Percentiles rank a stretch among this genome's conserved stretches.
These are phyloP conservation scores for Sarocladiaceae sp. DNA, from an alignment of 2,329 filamentous ascomycete genomes.

Conservation along the genomic window DNA sequence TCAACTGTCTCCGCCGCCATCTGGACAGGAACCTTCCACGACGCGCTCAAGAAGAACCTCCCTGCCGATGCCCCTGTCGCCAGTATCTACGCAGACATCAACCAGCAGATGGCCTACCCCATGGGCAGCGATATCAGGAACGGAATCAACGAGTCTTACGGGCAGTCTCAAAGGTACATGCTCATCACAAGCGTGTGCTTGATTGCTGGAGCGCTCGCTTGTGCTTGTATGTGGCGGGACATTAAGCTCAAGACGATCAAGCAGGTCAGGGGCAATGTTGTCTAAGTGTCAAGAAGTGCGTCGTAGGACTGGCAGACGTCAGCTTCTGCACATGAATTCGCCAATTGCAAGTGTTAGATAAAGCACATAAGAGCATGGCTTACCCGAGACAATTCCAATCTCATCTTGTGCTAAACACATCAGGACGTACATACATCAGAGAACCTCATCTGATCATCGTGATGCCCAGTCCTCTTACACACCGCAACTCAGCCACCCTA, in stretches of 20 bases:
- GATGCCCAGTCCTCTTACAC: no score
- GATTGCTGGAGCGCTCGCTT: constrained; percentile 32
- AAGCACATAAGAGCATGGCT: no score
- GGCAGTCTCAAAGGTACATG: constrained; percentile 47
- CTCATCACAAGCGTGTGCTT: constrained; percentile 43
- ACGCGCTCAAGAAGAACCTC: constrained; percentile 44
- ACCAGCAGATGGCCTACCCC: constrained; percentile 50
- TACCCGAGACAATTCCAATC: no score
- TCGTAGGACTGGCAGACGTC: no score
- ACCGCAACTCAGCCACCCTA: no score
- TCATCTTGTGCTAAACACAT: no score
- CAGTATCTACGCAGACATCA: constrained; percentile 41
- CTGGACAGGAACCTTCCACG: constrained; percentile 57
- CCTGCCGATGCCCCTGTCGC: constrained; percentile 37
- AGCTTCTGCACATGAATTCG: no score
- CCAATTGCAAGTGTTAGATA: no score
- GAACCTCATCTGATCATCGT: no score
- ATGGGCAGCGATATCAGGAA: constrained; percentile 44
- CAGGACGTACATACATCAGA: no score
- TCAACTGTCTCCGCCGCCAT: constrained; percentile 58
- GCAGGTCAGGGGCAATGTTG: constrained; percentile 34
- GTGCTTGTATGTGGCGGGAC: constrained; percentile 43
- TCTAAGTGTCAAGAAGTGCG: no score
- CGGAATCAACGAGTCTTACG: constrained; percentile 59
- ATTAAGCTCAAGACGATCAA: constrained; percentile 42